Evolutionary conservation across 768 basidiomycete genomes (phyloP).

Genomic region (Amanita pallidorosea): DNA sequence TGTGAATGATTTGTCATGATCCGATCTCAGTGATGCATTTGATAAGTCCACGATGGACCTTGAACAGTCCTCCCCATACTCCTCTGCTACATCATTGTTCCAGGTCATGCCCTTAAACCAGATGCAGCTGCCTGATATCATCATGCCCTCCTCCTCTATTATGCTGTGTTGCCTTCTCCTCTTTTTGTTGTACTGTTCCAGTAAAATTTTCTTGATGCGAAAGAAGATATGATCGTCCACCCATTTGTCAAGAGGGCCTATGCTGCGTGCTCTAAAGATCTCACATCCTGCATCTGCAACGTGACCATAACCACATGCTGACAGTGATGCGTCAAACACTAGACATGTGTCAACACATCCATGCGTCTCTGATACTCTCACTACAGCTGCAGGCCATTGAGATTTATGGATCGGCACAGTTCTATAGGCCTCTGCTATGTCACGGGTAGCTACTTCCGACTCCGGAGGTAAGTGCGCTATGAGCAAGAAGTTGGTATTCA

Average conservation of each 20-base stretch:
- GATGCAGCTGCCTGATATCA: slow-evolving; percentile 2
- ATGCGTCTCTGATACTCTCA: slow-evolving; percentile 10
- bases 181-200: not conserved
- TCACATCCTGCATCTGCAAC: slow-evolving; percentile 13
- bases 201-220: slow-evolving; percentile 4
- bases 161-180: not conserved
- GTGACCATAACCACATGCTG: slow-evolving; percentile 14
- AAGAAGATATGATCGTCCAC: slow-evolving; percentile 21
- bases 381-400: slow-evolving; percentile 25
- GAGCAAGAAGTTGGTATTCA: too few relatives aligned
- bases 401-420: slow-evolving; percentile 17
- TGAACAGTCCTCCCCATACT: slow-evolving; percentile 19
- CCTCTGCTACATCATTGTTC: slow-evolving; percentile 10
- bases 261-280: slow-evolving; percentile 12
- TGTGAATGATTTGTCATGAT: slow-evolving; percentile 5
- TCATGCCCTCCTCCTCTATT: not conserved
- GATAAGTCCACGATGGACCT: slow-evolving; percentile 15
- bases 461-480: slow-evolving; percentile 23
- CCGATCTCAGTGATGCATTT: not conserved
- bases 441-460: slow-evolving; percentile 22
- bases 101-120: slow-evolving; percentile 15
- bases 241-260: too few relatives aligned
- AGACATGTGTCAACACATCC: not conserved
- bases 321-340: slow-evolving; percentile 12
- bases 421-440: slow-evolving; percentile 28